Evolutionary conservation across 768 basidiomycete genomes (phyloP).

Genomic region (Coprinopsis strossmayeri): DNA sequence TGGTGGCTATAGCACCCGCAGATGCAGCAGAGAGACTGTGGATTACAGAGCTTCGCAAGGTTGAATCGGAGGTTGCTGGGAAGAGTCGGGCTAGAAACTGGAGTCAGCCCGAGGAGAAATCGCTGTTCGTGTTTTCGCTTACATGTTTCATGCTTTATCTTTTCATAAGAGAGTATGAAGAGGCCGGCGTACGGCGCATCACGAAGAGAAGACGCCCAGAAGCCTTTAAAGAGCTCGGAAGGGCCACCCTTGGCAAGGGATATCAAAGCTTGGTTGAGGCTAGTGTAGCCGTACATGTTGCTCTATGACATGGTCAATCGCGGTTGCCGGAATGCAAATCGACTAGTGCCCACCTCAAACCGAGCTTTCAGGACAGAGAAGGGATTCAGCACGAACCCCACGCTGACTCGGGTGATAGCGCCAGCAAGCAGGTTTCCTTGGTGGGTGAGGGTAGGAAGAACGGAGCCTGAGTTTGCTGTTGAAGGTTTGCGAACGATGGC

Average conservation of each 20-base stretch:
- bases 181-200: conserved; percentile 94
- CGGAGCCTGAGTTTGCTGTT: conserved; percentile 34
- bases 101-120: conserved; percentile 7
- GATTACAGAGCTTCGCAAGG: conserved; percentile 41
- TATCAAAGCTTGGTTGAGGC: conserved; percentile 49
- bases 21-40: conserved; percentile 68
- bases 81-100: conserved; percentile 31
- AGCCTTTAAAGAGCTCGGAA: conserved; percentile 78
- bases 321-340: neutral
- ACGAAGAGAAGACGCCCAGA: conserved; percentile 81
- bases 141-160: conserved; percentile 72
- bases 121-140: conserved; percentile 16
- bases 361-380: conserved; percentile 89
- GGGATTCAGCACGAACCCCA: conserved; percentile 85
- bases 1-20: conserved; percentile 79
- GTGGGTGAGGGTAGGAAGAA: conserved; percentile 63
- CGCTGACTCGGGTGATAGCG: conserved; percentile 69
- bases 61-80: conserved; percentile 29
- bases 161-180: conserved; percentile 85
- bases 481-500: conserved; percentile 21
- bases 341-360: conserved; percentile 59
- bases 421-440: conserved; percentile 85
- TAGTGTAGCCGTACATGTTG: conserved; percentile 66
- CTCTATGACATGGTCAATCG: conserved; percentile 39
- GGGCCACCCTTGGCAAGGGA: conserved; percentile 67